phyloP scores from a whole-genome alignment of 257 asterid genomes.

The Capsicum pubescens region DNA sequence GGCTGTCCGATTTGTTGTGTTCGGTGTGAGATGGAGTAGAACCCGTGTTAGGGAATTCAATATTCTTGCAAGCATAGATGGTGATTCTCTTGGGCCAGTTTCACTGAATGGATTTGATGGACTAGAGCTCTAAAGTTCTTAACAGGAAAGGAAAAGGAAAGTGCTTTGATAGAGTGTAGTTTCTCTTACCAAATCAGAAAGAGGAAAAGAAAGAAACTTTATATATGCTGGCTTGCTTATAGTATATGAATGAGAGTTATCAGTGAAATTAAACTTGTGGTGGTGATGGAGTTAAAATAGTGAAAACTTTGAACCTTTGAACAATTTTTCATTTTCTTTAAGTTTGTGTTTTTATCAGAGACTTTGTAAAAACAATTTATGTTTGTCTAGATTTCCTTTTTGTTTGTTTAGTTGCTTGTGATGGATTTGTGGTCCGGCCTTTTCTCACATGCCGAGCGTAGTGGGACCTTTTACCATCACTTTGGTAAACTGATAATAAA shows the following conservation, averaged over 20 bases:
- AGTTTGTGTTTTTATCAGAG: background rate
- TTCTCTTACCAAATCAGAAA: slow-evolving; percentile 15
- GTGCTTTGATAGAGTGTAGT: background rate
- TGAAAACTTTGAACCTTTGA: background rate
- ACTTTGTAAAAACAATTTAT: too few species aligned
- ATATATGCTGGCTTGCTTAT: slow-evolving; percentile 5
- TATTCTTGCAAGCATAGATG: slow-evolving; percentile 66
- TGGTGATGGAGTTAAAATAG: background rate
- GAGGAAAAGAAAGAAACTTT: slow-evolving; percentile 7
- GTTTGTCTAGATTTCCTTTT: too few species aligned
- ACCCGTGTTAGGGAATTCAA: slow-evolving; percentile 52
- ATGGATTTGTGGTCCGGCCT: too few species aligned
- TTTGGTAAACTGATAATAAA: too few species aligned
- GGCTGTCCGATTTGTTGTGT: slow-evolving; percentile 55
- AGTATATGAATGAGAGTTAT: background rate
- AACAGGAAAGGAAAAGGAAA: slow-evolving; percentile 1
- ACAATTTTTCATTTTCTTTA: background rate
- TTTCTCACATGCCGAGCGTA: too few species aligned
- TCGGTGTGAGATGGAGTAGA: slow-evolving; percentile 59
- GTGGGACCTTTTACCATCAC: too few species aligned
- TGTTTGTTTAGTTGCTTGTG: too few species aligned
- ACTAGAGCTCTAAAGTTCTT: slow-evolving; percentile 43
- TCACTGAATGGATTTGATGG: slow-evolving; percentile 68
- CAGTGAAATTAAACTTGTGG: background rate
- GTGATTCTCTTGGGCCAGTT: slow-evolving; percentile 76